Conservation (phyloP, 2,329 filamentous ascomycete genomes). For the Tolypocladium capitatum region DNA sequence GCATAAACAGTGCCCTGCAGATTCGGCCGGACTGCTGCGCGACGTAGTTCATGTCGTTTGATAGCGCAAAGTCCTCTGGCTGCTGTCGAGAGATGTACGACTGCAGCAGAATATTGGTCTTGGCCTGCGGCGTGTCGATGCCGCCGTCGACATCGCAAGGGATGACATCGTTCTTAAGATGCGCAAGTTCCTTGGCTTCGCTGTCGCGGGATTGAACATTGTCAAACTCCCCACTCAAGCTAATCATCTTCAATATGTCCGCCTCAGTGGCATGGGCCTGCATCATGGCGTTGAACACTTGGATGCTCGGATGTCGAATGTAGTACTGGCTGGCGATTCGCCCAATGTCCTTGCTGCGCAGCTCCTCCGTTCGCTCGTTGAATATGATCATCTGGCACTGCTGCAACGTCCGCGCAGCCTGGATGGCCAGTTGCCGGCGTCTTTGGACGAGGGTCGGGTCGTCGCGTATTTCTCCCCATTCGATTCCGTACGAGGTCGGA, state of each 20-base stretch:
- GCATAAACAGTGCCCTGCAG: slow-evolving; percentile 91
- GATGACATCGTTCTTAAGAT: slow-evolving; percentile 55
- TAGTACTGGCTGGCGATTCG: slow-evolving; percentile 97
- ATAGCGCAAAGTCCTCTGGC: slow-evolving; percentile 84
- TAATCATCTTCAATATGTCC: slow-evolving; percentile 90
- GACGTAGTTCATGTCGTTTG: slow-evolving; percentile 87
- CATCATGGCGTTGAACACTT: slow-evolving; percentile 97
- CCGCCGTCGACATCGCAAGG: slow-evolving; percentile 69
- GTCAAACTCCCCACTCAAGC: slow-evolving; percentile 94
- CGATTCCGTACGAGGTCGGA: slow-evolving; percentile 84
- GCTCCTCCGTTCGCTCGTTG: slow-evolving; percentile 85
- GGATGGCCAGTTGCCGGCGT: slow-evolving; percentile 71
- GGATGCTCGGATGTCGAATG: slow-evolving; percentile 81
- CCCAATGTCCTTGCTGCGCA: slow-evolving; percentile 88
- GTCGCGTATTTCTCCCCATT: slow-evolving; percentile 80
- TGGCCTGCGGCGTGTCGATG: slow-evolving; percentile 62
- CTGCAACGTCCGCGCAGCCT: slow-evolving; percentile 76
- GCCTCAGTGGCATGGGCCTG: slow-evolving; percentile 71
- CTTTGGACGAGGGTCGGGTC: slow-evolving; percentile 81
- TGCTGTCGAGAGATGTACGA: slow-evolving; percentile 82
- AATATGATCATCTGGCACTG: slow-evolving; percentile 98
- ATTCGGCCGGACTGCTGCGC: slow-evolving; percentile 93
- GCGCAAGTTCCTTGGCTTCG: slow-evolving; percentile 75
- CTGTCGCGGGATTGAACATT: slow-evolving; percentile 88
- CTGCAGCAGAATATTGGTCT: slow-evolving; percentile 92